Percentiles rank a stretch among this genome's conserved stretches.
phyloP scores from a whole-genome alignment of 1,139 yeast genomes.

The Hyphopichia fennica region DNA sequence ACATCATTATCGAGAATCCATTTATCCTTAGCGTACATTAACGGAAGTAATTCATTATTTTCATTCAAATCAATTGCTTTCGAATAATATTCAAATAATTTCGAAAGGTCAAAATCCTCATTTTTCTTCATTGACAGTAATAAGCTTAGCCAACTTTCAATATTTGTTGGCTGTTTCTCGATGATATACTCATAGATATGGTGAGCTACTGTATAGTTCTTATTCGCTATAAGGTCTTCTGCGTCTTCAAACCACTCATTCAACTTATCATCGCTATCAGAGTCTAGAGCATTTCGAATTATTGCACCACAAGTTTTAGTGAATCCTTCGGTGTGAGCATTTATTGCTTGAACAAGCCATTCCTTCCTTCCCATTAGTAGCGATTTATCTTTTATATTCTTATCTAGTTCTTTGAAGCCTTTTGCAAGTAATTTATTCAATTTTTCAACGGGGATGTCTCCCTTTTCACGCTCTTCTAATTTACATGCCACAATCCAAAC shows the following conservation, averaged over 20 bases:
- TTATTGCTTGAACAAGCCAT: conserved; percentile 47
- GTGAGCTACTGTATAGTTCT: conserved; percentile 36
- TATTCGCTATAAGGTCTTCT: conserved; percentile 23
- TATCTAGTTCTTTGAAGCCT: conserved; percentile 46
- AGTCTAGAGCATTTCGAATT: conserved; percentile 20
- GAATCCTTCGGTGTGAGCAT: conserved; percentile 38
- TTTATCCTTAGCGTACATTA: conserved; percentile 73
- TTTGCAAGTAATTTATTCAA: conserved; percentile 46
- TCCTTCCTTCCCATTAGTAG: conserved; percentile 27
- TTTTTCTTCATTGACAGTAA: conserved; percentile 45
- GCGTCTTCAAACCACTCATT: conserved; percentile 42
- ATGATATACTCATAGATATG: conserved; percentile 51
- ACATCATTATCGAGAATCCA: conserved; percentile 52
- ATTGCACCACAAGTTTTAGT: conserved; percentile 40
- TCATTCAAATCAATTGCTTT: conserved; percentile 52
- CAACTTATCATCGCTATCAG: conserved; percentile 13
- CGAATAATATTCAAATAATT: conserved; percentile 51
- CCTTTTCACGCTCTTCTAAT: conserved; percentile 60
- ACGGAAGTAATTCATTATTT: conserved; percentile 47
- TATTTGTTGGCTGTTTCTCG: conserved; percentile 46
- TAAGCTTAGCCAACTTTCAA: conserved; percentile 56
- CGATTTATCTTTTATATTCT: conserved; percentile 16
- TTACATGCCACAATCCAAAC: conserved; percentile 75
- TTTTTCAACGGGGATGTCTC: conserved; percentile 31
- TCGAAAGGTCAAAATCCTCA: conserved; percentile 16